Evolutionary conservation across 2,329 filamentous ascomycete genomes (phyloP).

Genomic region (Aspergillus niger): DNA sequence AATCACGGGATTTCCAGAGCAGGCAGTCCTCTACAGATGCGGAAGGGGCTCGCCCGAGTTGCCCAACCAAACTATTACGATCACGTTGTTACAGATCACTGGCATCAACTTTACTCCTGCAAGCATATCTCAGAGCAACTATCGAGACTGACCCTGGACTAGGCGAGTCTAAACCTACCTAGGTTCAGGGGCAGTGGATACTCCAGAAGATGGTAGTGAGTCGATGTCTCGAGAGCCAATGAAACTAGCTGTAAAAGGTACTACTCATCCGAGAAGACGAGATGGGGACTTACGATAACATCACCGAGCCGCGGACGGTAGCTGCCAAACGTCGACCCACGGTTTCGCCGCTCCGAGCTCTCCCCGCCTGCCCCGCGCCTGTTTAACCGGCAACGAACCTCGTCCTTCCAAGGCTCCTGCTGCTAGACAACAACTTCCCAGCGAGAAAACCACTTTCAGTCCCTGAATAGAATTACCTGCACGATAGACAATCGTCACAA

Average conservation of each 20-base stretch:
- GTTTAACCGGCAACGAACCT: neutral
- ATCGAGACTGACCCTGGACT: neutral
- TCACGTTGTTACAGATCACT: neutral
- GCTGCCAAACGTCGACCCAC: constrained; percentile 9
- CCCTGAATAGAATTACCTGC: neutral
- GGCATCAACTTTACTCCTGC: neutral
- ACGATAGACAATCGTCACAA: constrained; percentile 17
- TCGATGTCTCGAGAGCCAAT: neutral
- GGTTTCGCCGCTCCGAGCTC: constrained; percentile 18
- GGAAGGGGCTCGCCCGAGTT: too few species aligned
- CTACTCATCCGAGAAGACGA: neutral
- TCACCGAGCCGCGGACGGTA: neutral
- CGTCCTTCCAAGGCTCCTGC: constrained; percentile 6
- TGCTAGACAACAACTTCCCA: neutral
- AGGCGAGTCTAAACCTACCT: neutral
- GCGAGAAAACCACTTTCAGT: neutral
- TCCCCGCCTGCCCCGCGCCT: constrained; percentile 30
- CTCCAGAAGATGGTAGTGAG: neutral
- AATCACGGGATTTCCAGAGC: neutral
- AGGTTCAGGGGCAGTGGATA: neutral
- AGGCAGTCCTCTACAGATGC: too few species aligned
- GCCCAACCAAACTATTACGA: neutral
- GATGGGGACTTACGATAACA: neutral
- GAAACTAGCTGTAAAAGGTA: neutral
- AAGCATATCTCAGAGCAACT: neutral